phyloP scores from a whole-genome alignment of 1,284 basidiomycete species.

The Schizophyllum commune region DNA sequence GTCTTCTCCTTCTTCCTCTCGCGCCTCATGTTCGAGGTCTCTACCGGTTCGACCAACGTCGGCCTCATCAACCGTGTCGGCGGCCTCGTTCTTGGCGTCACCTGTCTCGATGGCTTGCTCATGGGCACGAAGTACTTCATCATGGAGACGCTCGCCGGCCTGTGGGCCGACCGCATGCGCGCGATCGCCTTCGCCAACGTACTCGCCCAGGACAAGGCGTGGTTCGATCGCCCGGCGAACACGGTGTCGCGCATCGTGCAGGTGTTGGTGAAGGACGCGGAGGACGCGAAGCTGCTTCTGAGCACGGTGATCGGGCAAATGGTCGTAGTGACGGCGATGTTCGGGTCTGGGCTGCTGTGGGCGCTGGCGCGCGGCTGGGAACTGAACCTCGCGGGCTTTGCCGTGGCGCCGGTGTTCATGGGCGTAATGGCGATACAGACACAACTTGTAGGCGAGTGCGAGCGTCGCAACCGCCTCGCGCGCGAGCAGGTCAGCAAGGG shows the following conservation, averaged over 20 bases:
- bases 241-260: slow-evolving; percentile 48
- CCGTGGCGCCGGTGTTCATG: slow-evolving; percentile 66
- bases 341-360: slow-evolving; percentile 66
- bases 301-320: slow-evolving; percentile 54
- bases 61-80: slow-evolving; percentile 47
- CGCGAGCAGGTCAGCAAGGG: slow-evolving; percentile 65
- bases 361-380: slow-evolving; percentile 74
- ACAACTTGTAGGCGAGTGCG: slow-evolving; percentile 46
- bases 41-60: slow-evolving; percentile 43
- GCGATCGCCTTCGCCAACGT: slow-evolving; percentile 45
- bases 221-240: slow-evolving; percentile 64
- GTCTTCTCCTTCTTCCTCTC: slow-evolving; percentile 74
- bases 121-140: slow-evolving; percentile 52
- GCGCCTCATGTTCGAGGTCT: slow-evolving; percentile 57
- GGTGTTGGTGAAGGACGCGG: slow-evolving; percentile 69
- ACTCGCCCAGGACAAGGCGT: slow-evolving; percentile 68
- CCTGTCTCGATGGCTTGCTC: slow-evolving; percentile 53
- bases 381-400: slow-evolving; percentile 72
- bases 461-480: slow-evolving; percentile 63
- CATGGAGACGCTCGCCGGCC: slow-evolving; percentile 54
- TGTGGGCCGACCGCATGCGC: slow-evolving; percentile 62
- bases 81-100: slow-evolving; percentile 49
- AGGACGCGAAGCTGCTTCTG: slow-evolving; percentile 68
- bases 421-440: slow-evolving; percentile 52
- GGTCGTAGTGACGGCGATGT: slow-evolving; percentile 59